Conservation (phyloP, 148 eudicot species). For the Dysphania ambrosioides region DNA sequence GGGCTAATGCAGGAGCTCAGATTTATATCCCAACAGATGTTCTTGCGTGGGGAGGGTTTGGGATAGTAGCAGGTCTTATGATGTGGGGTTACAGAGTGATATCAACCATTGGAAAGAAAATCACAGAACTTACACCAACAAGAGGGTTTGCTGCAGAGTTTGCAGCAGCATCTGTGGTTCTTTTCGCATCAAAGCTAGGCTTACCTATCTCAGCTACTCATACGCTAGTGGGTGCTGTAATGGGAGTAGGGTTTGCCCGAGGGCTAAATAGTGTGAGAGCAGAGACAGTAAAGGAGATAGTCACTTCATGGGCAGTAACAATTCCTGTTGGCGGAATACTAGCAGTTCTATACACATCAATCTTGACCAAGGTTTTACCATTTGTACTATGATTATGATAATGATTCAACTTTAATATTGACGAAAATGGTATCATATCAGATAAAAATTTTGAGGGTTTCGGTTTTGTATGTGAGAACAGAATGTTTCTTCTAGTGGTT, state of each 20-base stretch:
- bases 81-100: constrained; percentile 99
- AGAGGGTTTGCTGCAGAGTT: constrained; percentile 98
- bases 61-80: constrained; percentile 87
- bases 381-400: constrained; percentile 44
- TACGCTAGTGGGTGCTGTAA: constrained; percentile 91
- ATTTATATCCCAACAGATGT: constrained; percentile 72
- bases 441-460: constrained; percentile 23
- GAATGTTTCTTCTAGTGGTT: constrained; percentile 24
- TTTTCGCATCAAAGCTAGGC: constrained; percentile 83
- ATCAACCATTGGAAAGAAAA: constrained; percentile 89
- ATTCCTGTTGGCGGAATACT: constrained; percentile 74
- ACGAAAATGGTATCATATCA: constrained; percentile 11
- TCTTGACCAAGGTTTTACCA: constrained; percentile 65
- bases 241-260: constrained; percentile 97
- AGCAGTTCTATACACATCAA: constrained; percentile 69
- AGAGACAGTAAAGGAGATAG: constrained; percentile 75
- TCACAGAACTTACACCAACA: constrained; percentile 86
- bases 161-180: constrained; percentile 93
- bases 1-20: constrained; percentile 45
- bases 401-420: constrained; percentile 11
- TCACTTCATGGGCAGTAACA: constrained; percentile 80
- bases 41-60: constrained; percentile 95
- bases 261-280: constrained; percentile 88
- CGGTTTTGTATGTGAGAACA: constrained; percentile 20
- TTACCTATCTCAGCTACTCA: constrained; percentile 93